Base-by-base conservation (phyloP, 2,329 filamentous ascomycete genomes). In the Magnaporthiopsis incrustans region DNA sequence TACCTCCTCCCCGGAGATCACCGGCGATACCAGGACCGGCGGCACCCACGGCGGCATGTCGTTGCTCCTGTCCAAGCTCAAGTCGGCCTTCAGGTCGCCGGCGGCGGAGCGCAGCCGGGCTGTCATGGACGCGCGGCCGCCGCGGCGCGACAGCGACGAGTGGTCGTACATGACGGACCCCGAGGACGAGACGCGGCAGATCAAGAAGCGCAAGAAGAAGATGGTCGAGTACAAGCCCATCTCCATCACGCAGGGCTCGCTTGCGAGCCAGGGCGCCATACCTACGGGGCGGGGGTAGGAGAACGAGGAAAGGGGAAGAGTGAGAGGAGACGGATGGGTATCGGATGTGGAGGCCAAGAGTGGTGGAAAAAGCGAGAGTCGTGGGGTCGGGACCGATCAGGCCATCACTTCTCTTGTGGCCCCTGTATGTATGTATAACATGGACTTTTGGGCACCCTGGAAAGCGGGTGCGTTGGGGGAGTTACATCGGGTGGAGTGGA, bases 181-280 rank as follows among this genome's bases (percentile, higher is more conserved):
- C 15, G 35, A 50, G 33, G 33, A 44, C 60, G 38, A 38, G 33
- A 60, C 59, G 35, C 38, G 50, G 60, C 60, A 27, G 60, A 30
- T 44, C 60, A 61, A 61, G 60, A 60, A 60, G 59, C 59, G 59
- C n/a, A 60, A 60, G 59, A 60, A 60, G 59, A 61, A 61, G 60
- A 56, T 61, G 60, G 60, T 61, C n/a, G 38, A 35, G n/a, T 61
- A 61, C 35, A 56, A 30, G 44, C 44, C 44, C 22, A n/a, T 53
- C 44, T n/a, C 44, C 22, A 53, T 53, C 44, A 53, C 44, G 18
- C 44, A 53, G 22, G 44, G 44, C 22, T 53, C 44, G 22, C 11
- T 53, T 25, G 44, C 44, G 44, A 53, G 44, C 44, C 44, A 53
- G 44, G 44, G 44, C 8, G 44, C 44, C 44, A 11, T 53, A 25